Percentiles rank a stretch among this genome's conserved stretches.
Conservation (phyloP, 1,139 yeast species). For the Nakaseomyces glabratus region DNA sequence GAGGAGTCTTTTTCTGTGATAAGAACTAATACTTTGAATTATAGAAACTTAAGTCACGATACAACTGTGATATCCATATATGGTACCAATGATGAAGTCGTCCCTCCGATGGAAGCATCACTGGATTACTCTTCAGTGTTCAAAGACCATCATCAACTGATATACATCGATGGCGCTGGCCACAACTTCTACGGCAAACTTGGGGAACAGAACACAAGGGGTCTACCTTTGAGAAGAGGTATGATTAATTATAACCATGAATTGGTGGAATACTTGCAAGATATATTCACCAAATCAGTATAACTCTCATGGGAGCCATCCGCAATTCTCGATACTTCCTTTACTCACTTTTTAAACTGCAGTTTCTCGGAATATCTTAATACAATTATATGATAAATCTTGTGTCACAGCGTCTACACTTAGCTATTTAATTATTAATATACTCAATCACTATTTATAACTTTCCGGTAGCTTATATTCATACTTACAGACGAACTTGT, state of each 20-base stretch:
- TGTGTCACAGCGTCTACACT: too few species aligned
- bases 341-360: too few species aligned
- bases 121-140: conserved; percentile 50
- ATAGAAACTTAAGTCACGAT: conserved; percentile 39
- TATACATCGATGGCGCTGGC: conserved; percentile 59
- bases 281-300: not conserved
- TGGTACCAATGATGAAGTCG: conserved; percentile 57
- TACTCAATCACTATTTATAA: too few species aligned
- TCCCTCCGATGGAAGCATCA: conserved; percentile 53
- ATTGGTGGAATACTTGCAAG: not conserved
- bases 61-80: conserved; percentile 58
- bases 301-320: too few species aligned
- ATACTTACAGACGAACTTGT: too few species aligned
- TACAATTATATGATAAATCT: too few species aligned
- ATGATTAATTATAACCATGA: conserved; percentile 41
- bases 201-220: conserved; percentile 33
- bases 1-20: conserved; percentile 51
- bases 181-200: conserved; percentile 64
- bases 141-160: conserved; percentile 49
- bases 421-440: too few species aligned
- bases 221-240: conserved; percentile 39
- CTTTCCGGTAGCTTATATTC: too few species aligned
- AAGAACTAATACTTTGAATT: conserved; percentile 38
- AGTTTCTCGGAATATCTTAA: too few species aligned
- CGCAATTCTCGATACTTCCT: too few species aligned